Evolutionary conservation across 2,329 filamentous ascomycete species (phyloP).

Genomic region (Penicillium sp.): DNA sequence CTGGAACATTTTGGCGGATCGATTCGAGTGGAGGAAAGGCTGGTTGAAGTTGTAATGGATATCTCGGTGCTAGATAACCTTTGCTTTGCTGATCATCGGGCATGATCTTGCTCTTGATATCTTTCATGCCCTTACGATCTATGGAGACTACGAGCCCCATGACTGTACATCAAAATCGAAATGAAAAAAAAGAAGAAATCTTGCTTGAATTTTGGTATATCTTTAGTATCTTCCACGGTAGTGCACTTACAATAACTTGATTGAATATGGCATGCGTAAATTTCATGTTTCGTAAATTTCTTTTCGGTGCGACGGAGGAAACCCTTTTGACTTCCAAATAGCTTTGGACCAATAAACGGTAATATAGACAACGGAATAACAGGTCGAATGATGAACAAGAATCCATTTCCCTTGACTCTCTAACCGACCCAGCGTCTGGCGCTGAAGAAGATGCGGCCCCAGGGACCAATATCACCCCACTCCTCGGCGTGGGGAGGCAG

Average conservation of each 20-base stretch:
- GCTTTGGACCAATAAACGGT: constrained; percentile 1
- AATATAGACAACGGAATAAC: constrained; percentile 14
- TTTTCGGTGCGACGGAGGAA: constrained; percentile 8
- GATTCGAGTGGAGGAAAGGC: constrained; percentile 57
- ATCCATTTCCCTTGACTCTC: neutral
- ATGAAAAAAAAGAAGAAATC: constrained; percentile 1
- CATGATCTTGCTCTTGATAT: neutral
- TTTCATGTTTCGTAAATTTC: constrained; percentile 17
- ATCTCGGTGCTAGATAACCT: neutral
- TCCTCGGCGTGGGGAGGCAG: constrained; percentile 61
- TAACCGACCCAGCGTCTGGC: constrained; percentile 82
- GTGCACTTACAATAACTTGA: constrained; percentile 1
- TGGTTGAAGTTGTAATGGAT: neutral
- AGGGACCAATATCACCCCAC: constrained; percentile 81
- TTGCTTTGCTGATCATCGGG: neutral
- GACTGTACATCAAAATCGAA: neutral
- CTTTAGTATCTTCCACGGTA: neutral
- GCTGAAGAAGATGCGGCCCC: constrained; percentile 82
- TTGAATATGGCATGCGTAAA: neutral
- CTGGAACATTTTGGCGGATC: constrained; percentile 81
- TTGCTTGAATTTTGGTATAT: constrained; percentile 5
- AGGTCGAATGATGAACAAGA: constrained; percentile 2
- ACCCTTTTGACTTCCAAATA: constrained; percentile 14
- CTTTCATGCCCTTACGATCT: constrained; percentile 1
- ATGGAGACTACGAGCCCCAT: neutral